Percentiles rank a stretch among this genome's conserved stretches.
Conservation (phyloP, 2,329 filamentous ascomycete genomes). For the Cercospora brassicicola region DNA sequence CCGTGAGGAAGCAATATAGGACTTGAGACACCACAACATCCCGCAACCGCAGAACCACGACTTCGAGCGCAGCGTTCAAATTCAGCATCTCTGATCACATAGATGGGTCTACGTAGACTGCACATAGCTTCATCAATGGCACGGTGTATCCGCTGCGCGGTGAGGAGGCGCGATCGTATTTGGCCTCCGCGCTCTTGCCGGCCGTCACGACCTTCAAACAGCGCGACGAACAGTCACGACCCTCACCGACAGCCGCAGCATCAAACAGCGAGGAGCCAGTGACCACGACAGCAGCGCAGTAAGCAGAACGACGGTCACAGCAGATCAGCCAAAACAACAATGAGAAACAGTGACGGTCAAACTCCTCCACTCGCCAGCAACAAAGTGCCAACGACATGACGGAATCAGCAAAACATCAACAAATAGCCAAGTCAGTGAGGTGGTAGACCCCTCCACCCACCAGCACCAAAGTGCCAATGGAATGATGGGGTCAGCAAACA, state of each 20-base stretch:
- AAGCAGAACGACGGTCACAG: too few species aligned
- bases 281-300: too few species aligned
- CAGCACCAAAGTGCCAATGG: not conserved
- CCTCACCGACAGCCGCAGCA: not conserved
- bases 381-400: not conserved
- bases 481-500: not conserved
- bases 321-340: too few species aligned
- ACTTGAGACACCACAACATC: too few species aligned
- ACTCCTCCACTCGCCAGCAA: not conserved
- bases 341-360: not conserved
- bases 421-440: not conserved
- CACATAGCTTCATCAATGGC: not conserved
- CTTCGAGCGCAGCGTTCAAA: not conserved
- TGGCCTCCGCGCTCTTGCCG: too few species aligned
- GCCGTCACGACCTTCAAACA: not conserved
- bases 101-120: fast-evolving
- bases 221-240: too few species aligned
- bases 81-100: not conserved
- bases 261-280: not conserved
- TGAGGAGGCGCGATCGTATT: not conserved
- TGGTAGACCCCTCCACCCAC: not conserved
- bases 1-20: too few species aligned
- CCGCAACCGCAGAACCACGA: too few species aligned
- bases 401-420: not conserved
- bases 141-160: not conserved